These are phyloP conservation scores for Coprinopsis cinerea DNA, from an alignment of 768 basidiomycete genomes.

Conservation along the genomic window DNA sequence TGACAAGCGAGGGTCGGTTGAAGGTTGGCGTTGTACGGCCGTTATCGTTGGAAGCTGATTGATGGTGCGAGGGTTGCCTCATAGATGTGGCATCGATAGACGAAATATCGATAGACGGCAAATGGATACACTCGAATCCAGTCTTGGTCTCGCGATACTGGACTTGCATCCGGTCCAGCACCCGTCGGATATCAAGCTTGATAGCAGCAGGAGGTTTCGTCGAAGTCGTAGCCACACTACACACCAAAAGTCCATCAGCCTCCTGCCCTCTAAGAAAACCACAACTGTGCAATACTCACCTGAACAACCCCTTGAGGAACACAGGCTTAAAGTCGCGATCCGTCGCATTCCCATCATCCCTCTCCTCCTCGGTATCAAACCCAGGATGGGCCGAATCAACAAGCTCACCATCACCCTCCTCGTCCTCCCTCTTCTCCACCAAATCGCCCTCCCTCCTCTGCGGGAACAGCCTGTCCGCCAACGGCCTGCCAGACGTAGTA, in stretches of 20 bases:
- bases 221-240: conserved; percentile 89
- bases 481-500: conserved; percentile 24
- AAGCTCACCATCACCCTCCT: conserved; percentile 28
- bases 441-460: conserved; percentile 37
- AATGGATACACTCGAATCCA: conserved; percentile 95
- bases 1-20: conserved; percentile 51
- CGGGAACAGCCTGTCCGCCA: conserved; percentile 43
- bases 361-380: conserved; percentile 38
- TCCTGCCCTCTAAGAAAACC: conserved; percentile 4
- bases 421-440: conserved; percentile 39
- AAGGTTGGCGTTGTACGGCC: conserved; percentile 26
- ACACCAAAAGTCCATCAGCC: conserved; percentile 8
- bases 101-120: conserved; percentile 88
- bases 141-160: conserved; percentile 86
- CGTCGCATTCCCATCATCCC: conserved; percentile 40
- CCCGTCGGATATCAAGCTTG: conserved; percentile 78
- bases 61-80: conserved; percentile 25
- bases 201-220: conserved; percentile 79
- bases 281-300: conserved; percentile 37
- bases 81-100: conserved; percentile 46
- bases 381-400: neutral
- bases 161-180: conserved; percentile 92
- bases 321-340: conserved; percentile 89
- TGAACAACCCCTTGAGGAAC: conserved; percentile 94
- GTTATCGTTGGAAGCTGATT: conserved; percentile 45